These are phyloP conservation scores for Chloropicon primus DNA, from an alignment of 139 green algal species.

Conservation along the genomic window DNA sequence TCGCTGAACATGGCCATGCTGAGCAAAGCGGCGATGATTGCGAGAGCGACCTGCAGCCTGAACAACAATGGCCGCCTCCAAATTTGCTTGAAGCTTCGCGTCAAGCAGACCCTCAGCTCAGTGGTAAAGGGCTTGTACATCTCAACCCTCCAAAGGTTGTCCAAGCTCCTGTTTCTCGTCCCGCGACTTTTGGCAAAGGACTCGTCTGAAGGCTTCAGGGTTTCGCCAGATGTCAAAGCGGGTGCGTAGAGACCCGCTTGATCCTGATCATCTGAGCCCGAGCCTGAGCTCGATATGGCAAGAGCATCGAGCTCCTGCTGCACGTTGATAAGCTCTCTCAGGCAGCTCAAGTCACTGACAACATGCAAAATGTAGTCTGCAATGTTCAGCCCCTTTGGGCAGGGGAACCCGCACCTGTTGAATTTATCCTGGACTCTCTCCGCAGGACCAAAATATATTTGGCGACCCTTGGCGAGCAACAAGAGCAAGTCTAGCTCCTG, in stretches of 20 bases:
- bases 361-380: neutral
- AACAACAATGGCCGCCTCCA: neutral
- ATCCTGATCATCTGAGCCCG: too few species aligned
- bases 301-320: neutral
- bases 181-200: neutral
- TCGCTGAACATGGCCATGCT: neutral
- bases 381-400: neutral
- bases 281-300: neutral
- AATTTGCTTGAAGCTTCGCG: neutral
- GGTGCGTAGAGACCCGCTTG: too few species aligned
- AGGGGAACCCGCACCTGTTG: neutral
- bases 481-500: neutral
- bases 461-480: neutral
- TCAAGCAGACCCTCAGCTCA: neutral
- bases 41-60: neutral
- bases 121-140: neutral
- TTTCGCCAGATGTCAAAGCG: too few species aligned
- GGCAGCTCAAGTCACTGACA: neutral
- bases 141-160: neutral
- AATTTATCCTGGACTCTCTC: neutral
- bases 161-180: neutral
- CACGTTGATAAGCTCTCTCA: neutral
- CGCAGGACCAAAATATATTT: neutral
- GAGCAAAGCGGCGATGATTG: neutral
- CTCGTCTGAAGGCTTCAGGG: too few species aligned